Conservation (phyloP, 208 protist species). For the Trypanosoma mega region DNA sequence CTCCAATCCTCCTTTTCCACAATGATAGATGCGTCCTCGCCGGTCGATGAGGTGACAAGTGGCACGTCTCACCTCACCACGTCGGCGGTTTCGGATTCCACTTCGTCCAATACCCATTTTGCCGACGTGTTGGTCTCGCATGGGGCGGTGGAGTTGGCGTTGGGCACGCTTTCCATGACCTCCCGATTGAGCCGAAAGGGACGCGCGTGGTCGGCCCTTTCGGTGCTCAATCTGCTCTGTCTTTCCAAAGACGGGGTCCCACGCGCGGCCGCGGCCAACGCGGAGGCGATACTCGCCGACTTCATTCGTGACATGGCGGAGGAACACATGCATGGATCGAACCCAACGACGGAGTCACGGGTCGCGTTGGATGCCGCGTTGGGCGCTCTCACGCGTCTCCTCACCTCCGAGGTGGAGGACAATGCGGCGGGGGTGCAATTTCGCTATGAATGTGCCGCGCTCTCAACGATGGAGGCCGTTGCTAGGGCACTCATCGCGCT, state of each 20-base stretch:
- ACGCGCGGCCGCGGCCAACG: conserved; percentile 36
- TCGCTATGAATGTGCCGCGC: conserved; percentile 56
- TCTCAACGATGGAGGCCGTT: conserved; percentile 49
- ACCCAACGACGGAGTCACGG: too few relatives aligned
- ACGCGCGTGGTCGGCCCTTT: conserved; percentile 55
- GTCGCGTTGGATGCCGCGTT: conserved; percentile 58
- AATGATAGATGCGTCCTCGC: background rate
- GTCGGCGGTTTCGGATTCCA: too few relatives aligned
- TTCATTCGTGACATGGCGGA: conserved; percentile 42
- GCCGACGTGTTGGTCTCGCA: conserved; percentile 58
- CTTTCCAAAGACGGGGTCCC: conserved; percentile 47
- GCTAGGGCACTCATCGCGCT: conserved; percentile 37
- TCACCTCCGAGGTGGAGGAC: conserved; percentile 54
- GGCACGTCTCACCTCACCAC: background rate
- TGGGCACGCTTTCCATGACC: conserved; percentile 54
- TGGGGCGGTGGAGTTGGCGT: conserved; percentile 56
- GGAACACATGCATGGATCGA: too few relatives aligned
- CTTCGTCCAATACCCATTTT: too few relatives aligned
- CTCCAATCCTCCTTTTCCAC: conserved; percentile 21
- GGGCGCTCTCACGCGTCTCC: conserved; percentile 47
- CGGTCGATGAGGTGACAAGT: background rate
- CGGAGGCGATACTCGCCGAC: conserved; percentile 47
- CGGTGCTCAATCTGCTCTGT: conserved; percentile 66
- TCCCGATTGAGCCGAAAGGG: conserved; percentile 43
- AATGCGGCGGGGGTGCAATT: conserved; percentile 49